Base-by-base conservation (phyloP, 2,329 filamentous ascomycete genomes). In the Fusarium buxicola region DNA sequence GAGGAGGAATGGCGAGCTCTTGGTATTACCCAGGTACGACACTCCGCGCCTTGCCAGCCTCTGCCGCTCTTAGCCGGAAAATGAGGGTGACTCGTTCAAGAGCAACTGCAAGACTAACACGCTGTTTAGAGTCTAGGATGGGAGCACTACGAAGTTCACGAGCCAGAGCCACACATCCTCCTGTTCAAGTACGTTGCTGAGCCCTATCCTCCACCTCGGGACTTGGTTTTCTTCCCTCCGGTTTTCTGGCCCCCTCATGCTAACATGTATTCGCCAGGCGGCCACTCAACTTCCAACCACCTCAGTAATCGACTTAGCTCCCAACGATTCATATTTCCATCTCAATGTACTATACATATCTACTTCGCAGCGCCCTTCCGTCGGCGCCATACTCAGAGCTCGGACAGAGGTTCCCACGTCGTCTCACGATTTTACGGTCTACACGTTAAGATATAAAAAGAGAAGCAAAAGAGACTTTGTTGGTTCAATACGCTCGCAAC, bases 111-210 rank as follows among this genome's bases (percentile, higher is more conserved):
- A 40, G 47, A 55, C 71, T 73, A 47, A 68, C 62, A 45, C 24
- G 16, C 12, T 8, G 25, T 28, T 15, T 75, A 98, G 94, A 98
- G 94, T 82, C 83, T 99, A 72, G 95, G 95, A 55, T 99, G 95
- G 95, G 94, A 98, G 77, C 95, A 99, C 78, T 99, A 99, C 76
- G 95, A 99, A 78, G 95, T 99, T 51, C 95, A 99, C 77, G 95
- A 98, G 78, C 95, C 95, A 38, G 95, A 99, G 81, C 95, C 95
- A 66, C 95, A 99, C 77, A 99, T 99, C 73, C 86, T 99, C 52
- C 86, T 99, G 28, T 99, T 99, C 86, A 99, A 99, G 94, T 97
- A 81, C 77, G 91, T 83, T 34, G 9, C 10, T 15, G 46, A 21
- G n/a, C 8, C n/a, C 11, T 16, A n/a, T 36, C 43, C n/a, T 46